Evolutionary conservation across 352 stramenopile genomes (phyloP).

Genomic region (Thalassiosira oceanica): DNA sequence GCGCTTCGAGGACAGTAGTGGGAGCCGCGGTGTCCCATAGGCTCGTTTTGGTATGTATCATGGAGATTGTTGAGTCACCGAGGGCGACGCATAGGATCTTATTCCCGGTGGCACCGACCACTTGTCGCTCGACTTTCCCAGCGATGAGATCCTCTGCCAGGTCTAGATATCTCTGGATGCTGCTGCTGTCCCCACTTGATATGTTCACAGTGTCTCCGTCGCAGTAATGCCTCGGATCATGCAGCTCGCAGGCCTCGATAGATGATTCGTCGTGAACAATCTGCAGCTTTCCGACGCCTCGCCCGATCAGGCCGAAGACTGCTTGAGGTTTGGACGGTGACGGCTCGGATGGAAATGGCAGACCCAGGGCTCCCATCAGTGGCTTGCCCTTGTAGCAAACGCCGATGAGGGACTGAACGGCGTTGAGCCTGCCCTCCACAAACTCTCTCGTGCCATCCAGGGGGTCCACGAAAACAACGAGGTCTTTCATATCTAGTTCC

Average conservation of each 20-base stretch:
- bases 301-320: constrained; percentile 6
- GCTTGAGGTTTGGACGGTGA: too few relatives aligned
- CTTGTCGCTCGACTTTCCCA: constrained; percentile 25
- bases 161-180: too few relatives aligned
- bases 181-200: too few relatives aligned
- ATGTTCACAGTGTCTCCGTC: too few relatives aligned
- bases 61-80: constrained; percentile 22
- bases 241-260: too few relatives aligned
- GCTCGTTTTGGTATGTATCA: constrained; percentile 55
- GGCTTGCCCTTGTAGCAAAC: constrained; percentile 40
- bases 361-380: constrained; percentile 56
- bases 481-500: constrained; percentile 28
- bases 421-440: constrained; percentile 67
- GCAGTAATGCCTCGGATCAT: too few relatives aligned
- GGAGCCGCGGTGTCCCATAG: constrained; percentile 65
- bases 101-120: constrained; percentile 53
- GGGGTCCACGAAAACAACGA: constrained; percentile 77
- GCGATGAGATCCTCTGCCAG: constrained; percentile 3
- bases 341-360: constrained; percentile 48
- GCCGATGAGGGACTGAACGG: constrained; percentile 74
- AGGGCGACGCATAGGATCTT: constrained; percentile 46
- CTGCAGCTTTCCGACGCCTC: too few relatives aligned
- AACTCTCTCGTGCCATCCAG: constrained; percentile 79
- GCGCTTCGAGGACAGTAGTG: constrained; percentile 44
- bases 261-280: too few relatives aligned